These are phyloP conservation scores for Clonostachys chloroleuca DNA, from an alignment of 2,329 filamentous ascomycete genomes.

Conservation along the genomic window DNA sequence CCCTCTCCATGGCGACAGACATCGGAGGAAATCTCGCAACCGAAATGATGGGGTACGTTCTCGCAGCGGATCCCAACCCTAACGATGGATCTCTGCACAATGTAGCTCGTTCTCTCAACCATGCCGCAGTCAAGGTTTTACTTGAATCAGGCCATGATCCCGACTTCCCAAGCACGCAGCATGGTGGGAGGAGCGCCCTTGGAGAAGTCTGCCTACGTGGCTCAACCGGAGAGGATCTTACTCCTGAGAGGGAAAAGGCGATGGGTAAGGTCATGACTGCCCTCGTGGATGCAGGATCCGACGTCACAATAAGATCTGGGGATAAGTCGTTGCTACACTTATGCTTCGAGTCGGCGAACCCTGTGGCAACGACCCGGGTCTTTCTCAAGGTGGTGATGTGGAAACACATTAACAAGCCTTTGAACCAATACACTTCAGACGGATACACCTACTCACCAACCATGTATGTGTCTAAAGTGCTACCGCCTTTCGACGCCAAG, in stretches of 20 bases:
- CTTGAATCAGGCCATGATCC: conserved; percentile 56
- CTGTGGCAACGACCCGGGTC: conserved; percentile 49
- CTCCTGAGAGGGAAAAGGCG: conserved; percentile 39
- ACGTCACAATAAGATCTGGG: conserved; percentile 48
- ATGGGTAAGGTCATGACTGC: conserved; percentile 54
- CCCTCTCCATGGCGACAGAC: conserved; percentile 54
- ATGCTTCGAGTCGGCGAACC: conserved; percentile 52
- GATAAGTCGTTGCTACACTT: conserved; percentile 57
- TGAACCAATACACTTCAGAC: conserved; percentile 48
- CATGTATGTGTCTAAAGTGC: conserved; percentile 51
- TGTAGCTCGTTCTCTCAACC: conserved; percentile 54
- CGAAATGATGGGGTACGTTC: conserved; percentile 47
- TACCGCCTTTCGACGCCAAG: conserved; percentile 30
- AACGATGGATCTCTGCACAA: conserved; percentile 67
- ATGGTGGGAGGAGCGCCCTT: conserved; percentile 58
- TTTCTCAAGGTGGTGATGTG: conserved; percentile 61
- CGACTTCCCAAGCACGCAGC: conserved; percentile 59
- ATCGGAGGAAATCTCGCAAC: conserved; percentile 48
- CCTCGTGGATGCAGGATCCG: conserved; percentile 51
- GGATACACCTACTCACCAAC: conserved; percentile 59
- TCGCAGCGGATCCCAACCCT: conserved; percentile 49
- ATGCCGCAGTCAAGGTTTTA: conserved; percentile 50
- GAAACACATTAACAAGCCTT: conserved; percentile 58
- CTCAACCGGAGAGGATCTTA: conserved; percentile 35
- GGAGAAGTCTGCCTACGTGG: conserved; percentile 59